A percentile compares a stretch with the other conserved stretches of the same genome.
phyloP scores from a whole-genome alignment of 306 rosid species.

The Lablab purpureus region DNA sequence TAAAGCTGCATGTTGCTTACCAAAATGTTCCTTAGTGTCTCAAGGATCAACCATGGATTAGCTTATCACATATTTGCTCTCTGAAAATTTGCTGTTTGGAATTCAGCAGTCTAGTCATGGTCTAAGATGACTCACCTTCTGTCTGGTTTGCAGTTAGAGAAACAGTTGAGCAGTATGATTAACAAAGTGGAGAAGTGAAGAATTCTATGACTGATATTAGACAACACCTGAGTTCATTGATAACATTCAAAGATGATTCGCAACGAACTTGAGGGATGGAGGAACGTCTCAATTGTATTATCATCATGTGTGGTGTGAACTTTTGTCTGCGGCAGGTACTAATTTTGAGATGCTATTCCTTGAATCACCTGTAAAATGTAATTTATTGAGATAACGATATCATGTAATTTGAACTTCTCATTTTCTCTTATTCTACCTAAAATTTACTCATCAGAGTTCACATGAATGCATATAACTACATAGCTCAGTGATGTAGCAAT shows the following conservation, averaged over 20 bases:
- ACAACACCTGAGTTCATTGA: conserved; percentile 22
- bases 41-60: too few relatives aligned
- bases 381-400: conserved; percentile 41
- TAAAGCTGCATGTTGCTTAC: too few relatives aligned
- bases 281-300: conserved; percentile 47
- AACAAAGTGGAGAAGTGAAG: conserved; percentile 54
- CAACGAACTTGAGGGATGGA: conserved; percentile 43
- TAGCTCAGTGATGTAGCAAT: conserved; percentile 26
- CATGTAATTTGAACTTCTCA: conserved; percentile 45
- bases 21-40: too few relatives aligned
- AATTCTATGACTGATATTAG: conserved; percentile 34
- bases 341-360: conserved; percentile 54
- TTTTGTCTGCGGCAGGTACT: conserved; percentile 47
- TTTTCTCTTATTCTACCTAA: conserved; percentile 1
- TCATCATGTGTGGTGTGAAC: conserved; percentile 47
- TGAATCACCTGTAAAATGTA: conserved; percentile 46
- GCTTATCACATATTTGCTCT: too few relatives aligned
- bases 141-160: conserved; percentile 59
- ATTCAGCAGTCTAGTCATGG: too few relatives aligned
- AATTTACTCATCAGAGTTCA: conserved; percentile 30
- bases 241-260: conserved; percentile 32
- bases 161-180: conserved; percentile 49
- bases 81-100: too few relatives aligned
- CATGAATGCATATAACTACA: conserved; percentile 39
- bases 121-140: conserved; percentile 9